A percentile compares a stretch with the other conserved stretches of the same genome.
These are phyloP conservation scores for Alternaria triticina DNA, from an alignment of 2,329 filamentous ascomycete genomes.

Conservation along the genomic window DNA sequence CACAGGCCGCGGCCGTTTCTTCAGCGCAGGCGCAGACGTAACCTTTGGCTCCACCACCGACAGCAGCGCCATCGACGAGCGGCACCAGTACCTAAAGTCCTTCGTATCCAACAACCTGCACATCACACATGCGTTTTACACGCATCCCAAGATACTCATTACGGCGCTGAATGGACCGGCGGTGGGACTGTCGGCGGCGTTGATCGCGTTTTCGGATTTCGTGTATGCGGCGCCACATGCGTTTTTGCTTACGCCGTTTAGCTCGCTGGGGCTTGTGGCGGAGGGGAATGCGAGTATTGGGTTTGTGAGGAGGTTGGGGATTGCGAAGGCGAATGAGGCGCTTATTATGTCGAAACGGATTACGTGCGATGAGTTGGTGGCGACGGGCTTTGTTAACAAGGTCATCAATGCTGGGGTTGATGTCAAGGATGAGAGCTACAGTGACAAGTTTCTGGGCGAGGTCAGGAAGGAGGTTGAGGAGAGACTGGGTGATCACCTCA, in stretches of 20 bases:
- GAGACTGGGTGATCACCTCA: slow-evolving; percentile 77
- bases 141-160: slow-evolving; percentile 91
- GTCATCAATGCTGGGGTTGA: slow-evolving; percentile 66
- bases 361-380: slow-evolving; percentile 72
- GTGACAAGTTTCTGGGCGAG: slow-evolving; percentile 69
- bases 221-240: slow-evolving; percentile 81
- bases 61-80: slow-evolving; percentile 44
- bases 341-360: slow-evolving; percentile 88
- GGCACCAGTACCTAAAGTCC: slow-evolving; percentile 67
- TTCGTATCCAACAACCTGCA: slow-evolving; percentile 90
- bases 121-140: slow-evolving; percentile 87
- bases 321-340: slow-evolving; percentile 86
- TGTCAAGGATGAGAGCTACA: slow-evolving; percentile 59
- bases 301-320: slow-evolving; percentile 80
- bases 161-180: slow-evolving; percentile 91
- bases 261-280: slow-evolving; percentile 84
- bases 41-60: slow-evolving; percentile 58
- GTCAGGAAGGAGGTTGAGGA: slow-evolving; percentile 85
- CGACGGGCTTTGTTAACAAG: slow-evolving; percentile 84
- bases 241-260: slow-evolving; percentile 91
- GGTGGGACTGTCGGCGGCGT: slow-evolving; percentile 83
- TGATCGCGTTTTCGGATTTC: slow-evolving; percentile 87
- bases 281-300: slow-evolving; percentile 83
- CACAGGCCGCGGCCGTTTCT: slow-evolving; percentile 79
- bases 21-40: slow-evolving; percentile 92